Evolutionary conservation across 345 rosid genomes (phyloP).

Genomic region (Populus deltoides): DNA sequence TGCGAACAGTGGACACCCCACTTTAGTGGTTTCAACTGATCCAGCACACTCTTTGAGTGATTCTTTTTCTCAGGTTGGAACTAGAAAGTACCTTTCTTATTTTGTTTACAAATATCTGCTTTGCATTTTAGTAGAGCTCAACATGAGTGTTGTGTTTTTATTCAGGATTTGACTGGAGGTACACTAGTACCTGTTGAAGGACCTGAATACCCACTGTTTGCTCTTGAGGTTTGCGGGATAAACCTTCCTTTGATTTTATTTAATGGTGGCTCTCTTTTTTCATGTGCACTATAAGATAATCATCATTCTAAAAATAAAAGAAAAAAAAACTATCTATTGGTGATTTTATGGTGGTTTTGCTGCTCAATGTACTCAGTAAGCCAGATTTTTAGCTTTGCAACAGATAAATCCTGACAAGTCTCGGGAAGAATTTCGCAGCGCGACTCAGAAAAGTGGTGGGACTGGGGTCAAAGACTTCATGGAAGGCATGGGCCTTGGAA

Average conservation of each 20-base stretch:
- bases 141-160: neutral
- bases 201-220: conserved; percentile 85
- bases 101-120: conserved; percentile 8
- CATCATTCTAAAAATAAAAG: neutral
- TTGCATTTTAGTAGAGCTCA: neutral
- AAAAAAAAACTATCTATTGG: neutral
- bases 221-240: conserved; percentile 67
- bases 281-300: conserved; percentile 5
- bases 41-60: conserved; percentile 97
- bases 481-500: conserved; percentile 98
- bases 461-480: conserved; percentile 88
- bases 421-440: conserved; percentile 86
- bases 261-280: neutral
- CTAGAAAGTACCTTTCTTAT: neutral
- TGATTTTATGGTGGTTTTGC: conserved; percentile 1
- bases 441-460: conserved; percentile 66
- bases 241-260: neutral
- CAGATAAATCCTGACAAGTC: conserved; percentile 96
- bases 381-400: conserved; percentile 32
- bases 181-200: conserved; percentile 84
- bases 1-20: conserved; percentile 93
- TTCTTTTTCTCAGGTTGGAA: conserved; percentile 86
- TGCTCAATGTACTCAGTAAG: conserved; percentile 3
- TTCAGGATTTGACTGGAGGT: conserved; percentile 91
- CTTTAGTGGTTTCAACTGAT: conserved; percentile 96